Evolutionary conservation across 192 early-diverging fungal species (phyloP), one percentile per base, ranked within the genome.

Genomic region (Backusella tuberculispora): DNA sequence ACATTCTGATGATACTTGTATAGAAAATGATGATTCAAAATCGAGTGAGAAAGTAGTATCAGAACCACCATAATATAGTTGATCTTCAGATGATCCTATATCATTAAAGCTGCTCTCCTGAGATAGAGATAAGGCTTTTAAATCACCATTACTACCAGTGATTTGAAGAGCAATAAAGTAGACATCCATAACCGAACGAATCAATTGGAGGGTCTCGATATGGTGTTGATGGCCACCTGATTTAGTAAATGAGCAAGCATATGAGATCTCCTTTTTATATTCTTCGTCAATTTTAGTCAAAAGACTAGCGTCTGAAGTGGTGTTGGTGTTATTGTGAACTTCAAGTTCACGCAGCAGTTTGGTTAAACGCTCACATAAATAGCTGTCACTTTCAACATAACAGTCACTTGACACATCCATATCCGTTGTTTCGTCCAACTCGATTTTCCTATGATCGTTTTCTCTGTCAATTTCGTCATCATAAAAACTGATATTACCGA

Each of bases 391-490:
- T 24, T 60, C n/a, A 24, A 26, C 21, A 60, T 5, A 24, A n/a
- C 21, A 12, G 12, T 60, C 53, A 60, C 53, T 60, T 60, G 53
- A 60, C 13, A 12, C 13, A 60, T 60, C 53, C 53, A 60, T 26
- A 60, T 60, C 53, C 26, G 53, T 60, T 24, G 21, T 60, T 60
- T 60, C 26, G 53, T 60, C 53, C 53, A 60, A 60, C 53, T 24
- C 53, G 9, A 12, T 29, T 2, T 10, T 26, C 21, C 10, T 26
- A n/a, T 19, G n/a, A 19, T 19, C 19, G 6, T 21, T 10, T 43
- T 43, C 53, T 19, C 21, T 60, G 26, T 60, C 53, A 24, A 26
- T 26, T 4, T 60, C 53, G 21, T 60, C 53, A 26, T 60, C 53
- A 26, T 60, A 60, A 26, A 60, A 60, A 26, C 53, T 60, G 26